phyloP scores from a whole-genome alignment of 192 early-diverging fungal genomes.

The Allomyces javanicus region DNA sequence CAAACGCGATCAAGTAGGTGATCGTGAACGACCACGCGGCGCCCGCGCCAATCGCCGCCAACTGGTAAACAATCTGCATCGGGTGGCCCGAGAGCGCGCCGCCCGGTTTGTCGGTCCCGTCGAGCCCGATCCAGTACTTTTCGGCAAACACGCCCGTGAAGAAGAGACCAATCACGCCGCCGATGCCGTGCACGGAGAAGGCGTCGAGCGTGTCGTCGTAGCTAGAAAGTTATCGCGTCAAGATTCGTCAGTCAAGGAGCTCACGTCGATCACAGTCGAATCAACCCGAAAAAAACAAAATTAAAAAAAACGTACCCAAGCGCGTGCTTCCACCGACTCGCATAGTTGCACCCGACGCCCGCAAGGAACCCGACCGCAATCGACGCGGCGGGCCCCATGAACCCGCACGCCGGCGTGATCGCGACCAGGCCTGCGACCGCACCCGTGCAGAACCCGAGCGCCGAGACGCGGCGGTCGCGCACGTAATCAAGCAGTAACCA shows the following conservation, averaged over 20 bases:
- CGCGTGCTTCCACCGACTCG: slow-evolving; percentile 36
- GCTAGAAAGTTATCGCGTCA: slow-evolving; percentile 6
- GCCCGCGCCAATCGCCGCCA: slow-evolving; percentile 47
- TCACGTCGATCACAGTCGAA: too few relatives aligned
- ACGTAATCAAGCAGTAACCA: slow-evolving; percentile 57
- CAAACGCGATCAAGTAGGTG: slow-evolving; percentile 45
- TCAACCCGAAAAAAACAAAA: too few relatives aligned
- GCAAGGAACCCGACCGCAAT: slow-evolving; percentile 55
- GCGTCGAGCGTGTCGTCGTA: slow-evolving; percentile 88
- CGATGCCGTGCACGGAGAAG: slow-evolving; percentile 73
- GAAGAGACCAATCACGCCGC: slow-evolving; percentile 62
- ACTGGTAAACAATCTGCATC: slow-evolving; percentile 57
- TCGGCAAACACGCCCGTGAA: slow-evolving; percentile 84
- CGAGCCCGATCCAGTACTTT: slow-evolving; percentile 39
- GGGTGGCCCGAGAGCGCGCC: slow-evolving; percentile 67
- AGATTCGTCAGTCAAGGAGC: too few relatives aligned
- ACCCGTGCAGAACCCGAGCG: slow-evolving; percentile 72
- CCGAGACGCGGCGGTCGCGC: slow-evolving; percentile 46
- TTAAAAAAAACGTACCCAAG: slow-evolving; percentile 36
- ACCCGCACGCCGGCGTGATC: slow-evolving; percentile 73
- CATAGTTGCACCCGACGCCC: slow-evolving; percentile 42
- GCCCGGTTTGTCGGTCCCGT: slow-evolving; percentile 17
- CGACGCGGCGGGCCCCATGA: slow-evolving; percentile 46
- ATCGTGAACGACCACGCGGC: slow-evolving; percentile 57
- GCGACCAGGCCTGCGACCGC: slow-evolving; percentile 75